These are phyloP conservation scores for Populus deltoides DNA, from an alignment of 345 rosid genomes.

Conservation along the genomic window DNA sequence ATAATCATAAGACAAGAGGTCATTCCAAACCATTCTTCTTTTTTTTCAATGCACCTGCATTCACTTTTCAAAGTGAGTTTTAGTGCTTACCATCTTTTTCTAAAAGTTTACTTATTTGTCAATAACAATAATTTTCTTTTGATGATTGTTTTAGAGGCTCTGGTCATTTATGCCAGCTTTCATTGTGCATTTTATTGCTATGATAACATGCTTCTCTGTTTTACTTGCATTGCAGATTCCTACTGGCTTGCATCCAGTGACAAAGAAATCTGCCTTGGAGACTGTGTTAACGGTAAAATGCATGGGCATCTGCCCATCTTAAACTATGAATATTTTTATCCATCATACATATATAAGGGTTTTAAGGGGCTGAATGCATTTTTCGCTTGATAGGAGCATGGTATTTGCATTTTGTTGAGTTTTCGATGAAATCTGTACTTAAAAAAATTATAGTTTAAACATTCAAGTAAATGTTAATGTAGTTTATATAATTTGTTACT, in stretches of 20 bases:
- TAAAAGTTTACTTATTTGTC: not conserved
- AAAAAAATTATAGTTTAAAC: not conserved
- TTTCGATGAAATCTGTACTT: not conserved
- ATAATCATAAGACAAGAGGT: not conserved
- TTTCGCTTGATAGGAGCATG: not conserved
- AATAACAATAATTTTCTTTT: not conserved
- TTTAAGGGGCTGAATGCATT: not conserved
- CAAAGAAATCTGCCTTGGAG: conserved; percentile 89
- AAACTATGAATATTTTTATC: not conserved
- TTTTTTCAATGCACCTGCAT: not conserved
- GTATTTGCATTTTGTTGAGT: not conserved
- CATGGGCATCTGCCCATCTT: not conserved
- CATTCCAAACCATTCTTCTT: not conserved
- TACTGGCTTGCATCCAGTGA: conserved; percentile 89
- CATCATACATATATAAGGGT: not conserved
- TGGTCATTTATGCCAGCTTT: not conserved
- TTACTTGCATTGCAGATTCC: conserved; percentile 69
- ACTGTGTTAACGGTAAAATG: conserved; percentile 91
- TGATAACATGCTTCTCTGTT: conserved; percentile 13
- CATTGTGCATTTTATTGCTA: conserved; percentile 2
- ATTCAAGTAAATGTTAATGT: not conserved
- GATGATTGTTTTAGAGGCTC: not conserved
- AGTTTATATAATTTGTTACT: not conserved
- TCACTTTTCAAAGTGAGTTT: not conserved
- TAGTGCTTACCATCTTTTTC: not conserved